Evolutionary conservation across 768 basidiomycete genomes (phyloP).

Genomic region (Boletus sensibilis): DNA sequence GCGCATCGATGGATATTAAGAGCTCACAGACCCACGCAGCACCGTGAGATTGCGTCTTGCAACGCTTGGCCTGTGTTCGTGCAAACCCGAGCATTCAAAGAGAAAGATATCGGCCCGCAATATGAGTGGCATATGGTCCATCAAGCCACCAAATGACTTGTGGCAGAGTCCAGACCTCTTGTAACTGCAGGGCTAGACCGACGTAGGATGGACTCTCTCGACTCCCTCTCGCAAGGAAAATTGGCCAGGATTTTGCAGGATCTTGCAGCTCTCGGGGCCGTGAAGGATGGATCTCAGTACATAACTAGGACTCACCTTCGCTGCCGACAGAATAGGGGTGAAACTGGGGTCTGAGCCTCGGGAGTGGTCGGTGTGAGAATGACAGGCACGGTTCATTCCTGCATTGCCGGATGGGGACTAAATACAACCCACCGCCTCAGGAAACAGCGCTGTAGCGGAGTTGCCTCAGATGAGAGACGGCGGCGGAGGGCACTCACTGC

Average conservation of each 20-base stretch:
- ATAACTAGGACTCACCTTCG: slow-evolving; percentile 11
- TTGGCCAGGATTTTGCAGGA: neutral
- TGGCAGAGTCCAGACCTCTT: slow-evolving; percentile 12
- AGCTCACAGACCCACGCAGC: slow-evolving; percentile 6
- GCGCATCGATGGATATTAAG: slow-evolving; percentile 20
- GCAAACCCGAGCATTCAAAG: neutral
- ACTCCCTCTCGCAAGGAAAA: neutral
- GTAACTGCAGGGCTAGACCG: neutral
- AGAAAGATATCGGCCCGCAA: neutral
- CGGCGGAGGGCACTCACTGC: slow-evolving; percentile 10
- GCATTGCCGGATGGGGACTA: slow-evolving; percentile 10
- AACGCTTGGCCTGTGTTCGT: neutral
- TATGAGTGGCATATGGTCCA: slow-evolving; percentile 14
- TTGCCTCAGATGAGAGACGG: slow-evolving; percentile 10
- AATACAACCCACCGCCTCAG: slow-evolving; percentile 10
- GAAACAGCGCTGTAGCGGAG: slow-evolving; percentile 13
- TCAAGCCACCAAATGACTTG: slow-evolving; percentile 33
- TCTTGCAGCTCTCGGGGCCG: slow-evolving; percentile 16
- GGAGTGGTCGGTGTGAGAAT: slow-evolving; percentile 9
- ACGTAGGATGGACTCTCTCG: neutral
- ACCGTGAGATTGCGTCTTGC: slow-evolving; percentile 10
- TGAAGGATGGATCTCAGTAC: slow-evolving; percentile 6
- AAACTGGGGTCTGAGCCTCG: neutral
- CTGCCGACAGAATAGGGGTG: slow-evolving; percentile 3
- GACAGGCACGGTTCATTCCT: slow-evolving; percentile 9